phyloP scores from a whole-genome alignment of 306 rosid genomes.

The Ormosia semicastrata region DNA sequence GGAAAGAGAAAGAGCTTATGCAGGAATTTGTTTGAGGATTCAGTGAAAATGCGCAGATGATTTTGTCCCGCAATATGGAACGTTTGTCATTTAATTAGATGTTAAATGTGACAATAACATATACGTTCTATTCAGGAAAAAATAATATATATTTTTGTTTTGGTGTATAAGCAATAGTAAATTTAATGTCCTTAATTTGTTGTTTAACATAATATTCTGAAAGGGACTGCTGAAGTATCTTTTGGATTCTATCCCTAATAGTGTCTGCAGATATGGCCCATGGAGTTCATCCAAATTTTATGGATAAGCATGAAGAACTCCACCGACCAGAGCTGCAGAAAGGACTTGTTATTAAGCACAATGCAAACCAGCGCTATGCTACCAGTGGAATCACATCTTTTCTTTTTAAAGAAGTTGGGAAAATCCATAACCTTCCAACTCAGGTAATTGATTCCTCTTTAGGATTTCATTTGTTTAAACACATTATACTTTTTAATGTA shows the following conservation, averaged over 20 bases:
- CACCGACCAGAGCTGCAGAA: constrained; percentile 91
- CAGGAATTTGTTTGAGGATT: not conserved
- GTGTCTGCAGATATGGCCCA: constrained; percentile 99
- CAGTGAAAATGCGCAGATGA: not conserved
- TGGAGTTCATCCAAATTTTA: constrained; percentile 93
- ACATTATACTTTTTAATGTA: not conserved
- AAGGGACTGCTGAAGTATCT: constrained; percentile 31
- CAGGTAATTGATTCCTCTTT: constrained; percentile 62
- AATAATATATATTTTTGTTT: not conserved
- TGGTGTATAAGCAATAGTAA: not conserved
- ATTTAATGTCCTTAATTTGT: not conserved
- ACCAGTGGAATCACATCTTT: constrained; percentile 89
- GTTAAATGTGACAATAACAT: not conserved
- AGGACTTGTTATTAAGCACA: constrained; percentile 91
- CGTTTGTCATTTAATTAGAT: not conserved
- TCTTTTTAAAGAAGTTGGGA: constrained; percentile 86
- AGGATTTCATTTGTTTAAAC: not conserved
- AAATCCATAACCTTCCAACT: constrained; percentile 76
- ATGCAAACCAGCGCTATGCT: constrained; percentile 97
- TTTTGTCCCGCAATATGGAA: constrained; percentile 4
- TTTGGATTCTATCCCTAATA: constrained; percentile 36
- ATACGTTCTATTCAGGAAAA: not conserved
- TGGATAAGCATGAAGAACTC: constrained; percentile 90
- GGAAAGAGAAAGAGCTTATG: not conserved
- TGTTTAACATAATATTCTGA: constrained; percentile 1